Percentiles rank a stretch among this genome's conserved stretches.
These are phyloP conservation scores for Trichoderma erinaceum DNA, from an alignment of 495 filamentous ascomycete genomes.

Conservation along the genomic window DNA sequence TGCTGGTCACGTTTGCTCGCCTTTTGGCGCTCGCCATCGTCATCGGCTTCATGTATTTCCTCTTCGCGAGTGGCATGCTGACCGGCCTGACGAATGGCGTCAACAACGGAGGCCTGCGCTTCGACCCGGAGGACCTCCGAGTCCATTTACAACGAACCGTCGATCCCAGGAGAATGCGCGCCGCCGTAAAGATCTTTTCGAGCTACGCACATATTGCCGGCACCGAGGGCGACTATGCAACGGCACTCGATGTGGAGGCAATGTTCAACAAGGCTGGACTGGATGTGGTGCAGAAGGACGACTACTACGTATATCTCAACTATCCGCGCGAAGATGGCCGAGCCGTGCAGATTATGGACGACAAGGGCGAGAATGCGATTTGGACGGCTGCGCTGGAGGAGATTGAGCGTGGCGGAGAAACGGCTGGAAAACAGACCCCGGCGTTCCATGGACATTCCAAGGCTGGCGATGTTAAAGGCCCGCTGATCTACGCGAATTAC, in stretches of 20 bases:
- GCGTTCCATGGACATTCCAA: conserved; percentile 87
- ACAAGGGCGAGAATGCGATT: conserved; percentile 53
- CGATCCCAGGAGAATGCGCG: conserved; percentile 58
- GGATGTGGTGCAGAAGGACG: conserved; percentile 64
- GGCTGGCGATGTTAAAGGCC: conserved; percentile 82
- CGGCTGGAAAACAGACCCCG: conserved; percentile 53
- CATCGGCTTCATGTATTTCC: conserved; percentile 65
- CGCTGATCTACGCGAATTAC: conserved; percentile 91
- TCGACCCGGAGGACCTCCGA: conserved; percentile 62
- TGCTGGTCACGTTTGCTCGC: conserved; percentile 59
- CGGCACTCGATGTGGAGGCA: conserved; percentile 75
- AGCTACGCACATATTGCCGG: conserved; percentile 82
- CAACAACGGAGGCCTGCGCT: conserved; percentile 37
- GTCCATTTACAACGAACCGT: conserved; percentile 63
- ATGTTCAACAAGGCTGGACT: conserved; percentile 62
- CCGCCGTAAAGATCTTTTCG: conserved; percentile 66
- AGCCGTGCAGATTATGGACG: conserved; percentile 67
- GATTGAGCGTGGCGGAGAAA: conserved; percentile 47
- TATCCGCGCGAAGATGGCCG: conserved; percentile 74
- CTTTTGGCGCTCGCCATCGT: conserved; percentile 70
- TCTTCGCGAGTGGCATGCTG: conserved; percentile 69
- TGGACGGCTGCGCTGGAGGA: conserved; percentile 91
- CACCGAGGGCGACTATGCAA: conserved; percentile 76
- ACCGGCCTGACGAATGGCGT: background rate
- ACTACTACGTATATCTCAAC: conserved; percentile 86